A percentile compares a stretch with the other conserved stretches of the same genome.
phyloP scores from a whole-genome alignment of 257 asterid species.

The Penstemon eatonii region DNA sequence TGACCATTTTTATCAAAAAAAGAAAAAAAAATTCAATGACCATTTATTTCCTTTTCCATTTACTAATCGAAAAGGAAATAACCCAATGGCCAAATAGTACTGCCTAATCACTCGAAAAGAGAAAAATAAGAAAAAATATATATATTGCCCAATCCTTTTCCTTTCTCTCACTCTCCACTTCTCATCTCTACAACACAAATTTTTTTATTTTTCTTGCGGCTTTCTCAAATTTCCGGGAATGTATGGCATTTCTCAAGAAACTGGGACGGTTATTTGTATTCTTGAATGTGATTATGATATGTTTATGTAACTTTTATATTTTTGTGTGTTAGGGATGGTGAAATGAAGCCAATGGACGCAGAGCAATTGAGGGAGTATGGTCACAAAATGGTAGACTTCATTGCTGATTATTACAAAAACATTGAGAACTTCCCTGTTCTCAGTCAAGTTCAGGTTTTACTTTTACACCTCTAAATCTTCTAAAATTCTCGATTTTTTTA shows the following conservation, averaged over 20 bases:
- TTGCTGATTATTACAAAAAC: conserved; percentile 89
- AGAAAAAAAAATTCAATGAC: too few relatives aligned
- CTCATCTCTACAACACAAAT: too few relatives aligned
- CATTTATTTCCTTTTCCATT: too few relatives aligned
- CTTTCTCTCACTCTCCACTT: too few relatives aligned
- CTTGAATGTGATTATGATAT: background rate
- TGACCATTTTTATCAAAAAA: too few relatives aligned
- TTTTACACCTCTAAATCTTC: background rate
- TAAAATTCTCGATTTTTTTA: background rate
- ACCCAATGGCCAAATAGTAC: too few relatives aligned
- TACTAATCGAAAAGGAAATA: too few relatives aligned
- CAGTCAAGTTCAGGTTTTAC: conserved; percentile 89
- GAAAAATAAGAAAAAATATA: too few relatives aligned
- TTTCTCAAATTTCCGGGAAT: conserved; percentile 10
- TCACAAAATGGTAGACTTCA: conserved; percentile 93
- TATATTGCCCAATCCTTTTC: too few relatives aligned
- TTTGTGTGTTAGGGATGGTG: conserved; percentile 40
- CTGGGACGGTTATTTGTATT: background rate
- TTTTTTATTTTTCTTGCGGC: too few relatives aligned
- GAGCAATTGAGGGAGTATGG: conserved; percentile 83
- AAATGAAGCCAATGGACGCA: conserved; percentile 83
- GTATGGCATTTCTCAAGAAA: conserved; percentile 26
- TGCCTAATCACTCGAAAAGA: too few relatives aligned
- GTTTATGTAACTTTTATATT: background rate
- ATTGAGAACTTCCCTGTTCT: conserved; percentile 82